Evolutionary conservation across 495 filamentous ascomycete genomes (phyloP), one percentile per base, ranked within the genome.

Genomic region (Echria macrotheca): DNA sequence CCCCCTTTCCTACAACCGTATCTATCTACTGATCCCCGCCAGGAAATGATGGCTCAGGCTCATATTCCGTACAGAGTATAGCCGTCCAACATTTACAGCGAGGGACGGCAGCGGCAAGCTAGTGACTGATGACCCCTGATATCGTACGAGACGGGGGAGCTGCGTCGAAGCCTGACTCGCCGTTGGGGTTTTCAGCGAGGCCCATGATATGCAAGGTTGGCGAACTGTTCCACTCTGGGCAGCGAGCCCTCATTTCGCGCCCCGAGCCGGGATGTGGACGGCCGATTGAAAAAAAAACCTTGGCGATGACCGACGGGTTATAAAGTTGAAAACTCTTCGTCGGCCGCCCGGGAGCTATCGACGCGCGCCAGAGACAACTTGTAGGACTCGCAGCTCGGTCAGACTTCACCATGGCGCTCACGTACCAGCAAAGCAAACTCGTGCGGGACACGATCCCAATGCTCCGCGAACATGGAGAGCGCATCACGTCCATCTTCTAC

Each of bases 401-500:
- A n/a, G n/a, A n/a, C n/a, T 19, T 31, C 44, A 52, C 35, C 38
- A 74, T 75, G 70, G 58, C 69, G 6, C 68, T 75, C 42, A 72
- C 65, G 41, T 61, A 64, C 49, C 60, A 66, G 22, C 69, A 75
- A 39, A 48, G 64, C 15, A 62, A 63, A 31, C 53, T 74, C 24
- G 68, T 75, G 52, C 67, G 59, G 60, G 68, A 68, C 37, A 74
- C 72, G 22, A 57, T 75, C 45, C 70, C 72, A 14, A 63, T 68
- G 8, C 71, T 88, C 1, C 70, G 73, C 12, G 71, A 81, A 52
- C 77, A 88, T 66, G 85, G 85, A 56, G 69, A 72, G 45, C 72
- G 73, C 44, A 86, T 88, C 65, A 82, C 83, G 4, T 74, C 69
- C 24, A 68, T 72, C 49, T 87, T 89, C 68, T 89, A 89, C 71